Conservation (phyloP, 768 basidiomycete genomes). For the Boletus insuetus region DNA sequence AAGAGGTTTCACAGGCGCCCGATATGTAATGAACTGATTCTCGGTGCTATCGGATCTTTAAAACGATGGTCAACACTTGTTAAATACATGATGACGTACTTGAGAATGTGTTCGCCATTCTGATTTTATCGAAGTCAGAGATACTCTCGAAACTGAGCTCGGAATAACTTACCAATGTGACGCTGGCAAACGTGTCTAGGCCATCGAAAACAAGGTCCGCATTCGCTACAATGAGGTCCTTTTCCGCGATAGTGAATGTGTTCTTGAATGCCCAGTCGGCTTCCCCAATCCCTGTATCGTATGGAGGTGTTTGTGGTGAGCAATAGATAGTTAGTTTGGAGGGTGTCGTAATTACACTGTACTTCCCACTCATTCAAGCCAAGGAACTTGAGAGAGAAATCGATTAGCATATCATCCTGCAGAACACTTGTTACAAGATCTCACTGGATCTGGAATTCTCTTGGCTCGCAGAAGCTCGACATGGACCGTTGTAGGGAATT, state of each 20-base stretch:
- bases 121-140: conserved; percentile 28
- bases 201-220: conserved; percentile 87
- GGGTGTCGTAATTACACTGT: conserved; percentile 62
- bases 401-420: conserved; percentile 4
- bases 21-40: conserved; percentile 82
- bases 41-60: conserved; percentile 45
- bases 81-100: conserved; percentile 35
- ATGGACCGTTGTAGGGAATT: conserved; percentile 84
- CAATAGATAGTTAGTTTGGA: background rate
- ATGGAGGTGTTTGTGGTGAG: background rate
- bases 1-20: conserved; percentile 53
- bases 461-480: conserved; percentile 74
- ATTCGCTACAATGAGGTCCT: conserved; percentile 45
- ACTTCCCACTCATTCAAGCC: conserved; percentile 87
- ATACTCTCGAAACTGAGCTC: background rate
- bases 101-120: conserved; percentile 72
- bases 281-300: conserved; percentile 78
- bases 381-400: conserved; percentile 48
- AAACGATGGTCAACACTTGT: background rate
- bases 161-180: conserved; percentile 51
- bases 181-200: conserved; percentile 82
- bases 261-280: conserved; percentile 81
- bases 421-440: conserved; percentile 24
- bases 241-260: conserved; percentile 49
- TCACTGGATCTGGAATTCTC: conserved; percentile 80